A percentile compares a stretch with the other conserved stretches of the same genome.
These are phyloP conservation scores for Cladophialophora chaetospira DNA, from an alignment of 2,329 filamentous ascomycete genomes.

Conservation along the genomic window DNA sequence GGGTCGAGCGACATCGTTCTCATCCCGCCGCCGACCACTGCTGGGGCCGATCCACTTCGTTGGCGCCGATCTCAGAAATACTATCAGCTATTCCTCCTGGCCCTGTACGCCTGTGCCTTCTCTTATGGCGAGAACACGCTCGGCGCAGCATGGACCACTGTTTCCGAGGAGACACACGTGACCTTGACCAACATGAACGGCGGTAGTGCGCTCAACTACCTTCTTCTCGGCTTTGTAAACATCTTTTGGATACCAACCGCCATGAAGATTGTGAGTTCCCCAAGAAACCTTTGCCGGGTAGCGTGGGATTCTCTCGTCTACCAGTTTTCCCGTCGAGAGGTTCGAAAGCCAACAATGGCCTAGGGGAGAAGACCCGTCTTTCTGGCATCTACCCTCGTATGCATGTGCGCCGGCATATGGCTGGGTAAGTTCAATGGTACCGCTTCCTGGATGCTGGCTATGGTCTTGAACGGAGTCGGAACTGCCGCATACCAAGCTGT, in stretches of 20 bases:
- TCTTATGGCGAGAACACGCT: slow-evolving; percentile 47
- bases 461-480: slow-evolving; percentile 62
- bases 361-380: slow-evolving; percentile 57
- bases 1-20: slow-evolving; percentile 38
- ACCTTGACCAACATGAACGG: slow-evolving; percentile 46
- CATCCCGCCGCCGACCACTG: slow-evolving; percentile 39
- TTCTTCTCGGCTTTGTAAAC: slow-evolving; percentile 46
- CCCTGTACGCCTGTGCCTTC: slow-evolving; percentile 45
- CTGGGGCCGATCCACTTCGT: slow-evolving; percentile 38
- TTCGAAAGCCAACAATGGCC: too few relatives aligned
- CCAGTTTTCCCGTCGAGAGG: too few relatives aligned
- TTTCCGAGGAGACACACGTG: slow-evolving; percentile 44
- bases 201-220: slow-evolving; percentile 45
- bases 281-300: too few relatives aligned
- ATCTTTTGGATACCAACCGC: slow-evolving; percentile 47
- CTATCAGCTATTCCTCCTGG: slow-evolving; percentile 44
- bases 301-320: too few relatives aligned
- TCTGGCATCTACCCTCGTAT: slow-evolving; percentile 55
- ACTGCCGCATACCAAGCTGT: slow-evolving; percentile 51
- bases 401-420: slow-evolving; percentile 58
- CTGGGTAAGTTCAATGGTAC: slow-evolving; percentile 59
- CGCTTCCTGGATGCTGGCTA: slow-evolving; percentile 64
- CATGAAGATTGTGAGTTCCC: slow-evolving; percentile 51
- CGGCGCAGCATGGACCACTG: slow-evolving; percentile 47
- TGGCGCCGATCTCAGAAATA: slow-evolving; percentile 44